Evolutionary conservation across 441 rosid species (phyloP).

Genomic region (Populus hybrid): DNA sequence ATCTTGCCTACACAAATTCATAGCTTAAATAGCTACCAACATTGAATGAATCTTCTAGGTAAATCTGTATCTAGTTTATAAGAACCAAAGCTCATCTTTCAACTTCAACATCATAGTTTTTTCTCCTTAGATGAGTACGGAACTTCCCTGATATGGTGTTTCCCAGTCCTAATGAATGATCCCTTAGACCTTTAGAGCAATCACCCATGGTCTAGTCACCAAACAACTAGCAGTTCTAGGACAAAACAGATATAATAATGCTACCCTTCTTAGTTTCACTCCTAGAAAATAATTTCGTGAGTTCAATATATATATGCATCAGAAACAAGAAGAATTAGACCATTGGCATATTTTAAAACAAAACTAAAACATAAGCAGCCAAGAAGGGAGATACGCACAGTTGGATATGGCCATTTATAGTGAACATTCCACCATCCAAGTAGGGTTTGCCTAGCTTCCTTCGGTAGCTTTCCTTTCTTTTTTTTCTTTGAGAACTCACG

Average conservation of each 20-base stretch:
- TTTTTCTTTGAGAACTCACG: constrained; percentile 94
- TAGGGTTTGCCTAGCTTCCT: constrained; percentile 92
- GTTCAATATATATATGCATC: neutral
- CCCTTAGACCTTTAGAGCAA: too few species aligned
- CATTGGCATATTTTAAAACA: neutral
- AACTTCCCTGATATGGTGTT: too few species aligned
- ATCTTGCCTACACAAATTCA: neutral
- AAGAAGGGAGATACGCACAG: constrained; percentile 43
- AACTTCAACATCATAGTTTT: too few species aligned
- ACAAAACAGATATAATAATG: too few species aligned
- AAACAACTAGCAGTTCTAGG: too few species aligned
- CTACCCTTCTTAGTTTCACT: neutral
- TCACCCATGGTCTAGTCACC: too few species aligned
- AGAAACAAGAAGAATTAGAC: neutral
- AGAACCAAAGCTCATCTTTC: neutral
- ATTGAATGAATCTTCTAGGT: neutral
- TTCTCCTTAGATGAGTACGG: too few species aligned
- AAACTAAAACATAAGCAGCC: neutral
- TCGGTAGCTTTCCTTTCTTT: constrained; percentile 96
- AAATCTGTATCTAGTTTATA: neutral
- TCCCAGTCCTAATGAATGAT: too few species aligned
- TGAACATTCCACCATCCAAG: constrained; percentile 96
- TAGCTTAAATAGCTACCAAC: neutral
- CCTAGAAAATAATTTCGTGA: neutral
- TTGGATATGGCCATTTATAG: constrained; percentile 98